Evolutionary conservation across 495 filamentous ascomycete species (phyloP), one percentile per base, ranked within the genome.

Genomic region (Lasiosphaeria hispida): DNA sequence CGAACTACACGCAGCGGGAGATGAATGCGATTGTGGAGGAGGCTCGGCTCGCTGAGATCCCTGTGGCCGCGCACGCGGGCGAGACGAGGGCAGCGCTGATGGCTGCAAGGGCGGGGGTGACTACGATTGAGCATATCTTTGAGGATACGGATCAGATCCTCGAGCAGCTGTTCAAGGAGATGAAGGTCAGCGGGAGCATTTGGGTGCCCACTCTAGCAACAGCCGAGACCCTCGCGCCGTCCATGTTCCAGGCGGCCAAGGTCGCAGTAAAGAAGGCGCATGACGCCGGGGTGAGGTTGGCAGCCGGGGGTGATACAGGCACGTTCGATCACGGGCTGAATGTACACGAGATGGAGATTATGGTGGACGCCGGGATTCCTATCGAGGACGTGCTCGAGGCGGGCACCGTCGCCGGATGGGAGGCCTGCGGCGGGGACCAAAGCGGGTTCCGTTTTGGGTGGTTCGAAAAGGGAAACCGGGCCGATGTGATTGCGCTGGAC

Each of bases 131-230:
- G 65, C 79, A 83, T 48, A 71, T 77, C 0, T 80, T 69, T 52
- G 71, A 76, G 53, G 66, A 71, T 5, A 65, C 63, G 37, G 66
- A 74, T 1, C 70, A 64, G 9, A 57, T 68, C 1, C 39, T 76
- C 50, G 69, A 74, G 0, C 69, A 68, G 19, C 55, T 72, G 0
- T 50, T 80, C 38, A 23, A 66, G 7, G 70, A 66, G 19, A 71
- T 83, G 75, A 63, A 55, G 15, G 61, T 70, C 19, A 65, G 72
- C 33, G 65, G 59, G 0, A 72, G 67, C 0, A 77, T 82, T 6
- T 81, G 77, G 62, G 78, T 82, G 38, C 78, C 79, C 0, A 82
- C 79, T 9, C 64, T 82, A 0, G 66, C 78, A 5, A 73, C 77
- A 11, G 64, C 62, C 9, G 77, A 80, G 59, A 30, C 37, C 3